Percentiles rank a stretch among this genome's conserved stretches.
phyloP scores from a whole-genome alignment of 139 green algal genomes.

The Zygnema cylindricum region DNA sequence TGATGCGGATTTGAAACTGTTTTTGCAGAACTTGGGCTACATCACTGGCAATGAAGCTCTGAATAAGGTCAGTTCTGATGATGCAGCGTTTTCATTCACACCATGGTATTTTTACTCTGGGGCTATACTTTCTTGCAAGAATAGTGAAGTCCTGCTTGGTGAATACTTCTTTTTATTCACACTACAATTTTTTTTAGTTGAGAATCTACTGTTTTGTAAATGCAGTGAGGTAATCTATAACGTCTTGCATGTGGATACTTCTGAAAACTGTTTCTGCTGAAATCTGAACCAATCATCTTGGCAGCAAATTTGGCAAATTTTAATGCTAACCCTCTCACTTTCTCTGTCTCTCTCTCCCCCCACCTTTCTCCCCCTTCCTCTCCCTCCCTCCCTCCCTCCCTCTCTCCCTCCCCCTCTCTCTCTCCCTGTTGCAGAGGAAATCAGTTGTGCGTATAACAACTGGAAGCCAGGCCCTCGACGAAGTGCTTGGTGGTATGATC shows the following conservation, averaged over 20 bases:
- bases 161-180: too few relatives aligned
- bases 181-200: too few relatives aligned
- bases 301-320: background rate
- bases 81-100: constrained; percentile 19
- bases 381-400: background rate
- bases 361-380: background rate
- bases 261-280: background rate
- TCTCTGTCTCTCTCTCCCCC: background rate
- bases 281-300: constrained; percentile 22
- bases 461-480: constrained; percentile 46
- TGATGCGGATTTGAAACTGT: background rate
- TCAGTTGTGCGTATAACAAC: constrained; percentile 55
- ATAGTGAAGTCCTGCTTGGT: too few relatives aligned
- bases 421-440: constrained; percentile 57
- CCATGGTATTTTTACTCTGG: too few relatives aligned
- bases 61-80: constrained; percentile 42
- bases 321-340: background rate
- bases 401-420: background rate
- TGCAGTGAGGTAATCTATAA: too few relatives aligned
- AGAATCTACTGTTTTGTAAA: too few relatives aligned
- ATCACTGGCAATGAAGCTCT: constrained; percentile 55
- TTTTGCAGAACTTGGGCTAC: constrained; percentile 53
- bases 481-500: constrained; percentile 51
- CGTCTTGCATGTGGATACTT: too few relatives aligned
- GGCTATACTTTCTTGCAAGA: too few relatives aligned